phyloP scores from a whole-genome alignment of 1,284 basidiomycete genomes.

The Butyriboletus appendiculatus region DNA sequence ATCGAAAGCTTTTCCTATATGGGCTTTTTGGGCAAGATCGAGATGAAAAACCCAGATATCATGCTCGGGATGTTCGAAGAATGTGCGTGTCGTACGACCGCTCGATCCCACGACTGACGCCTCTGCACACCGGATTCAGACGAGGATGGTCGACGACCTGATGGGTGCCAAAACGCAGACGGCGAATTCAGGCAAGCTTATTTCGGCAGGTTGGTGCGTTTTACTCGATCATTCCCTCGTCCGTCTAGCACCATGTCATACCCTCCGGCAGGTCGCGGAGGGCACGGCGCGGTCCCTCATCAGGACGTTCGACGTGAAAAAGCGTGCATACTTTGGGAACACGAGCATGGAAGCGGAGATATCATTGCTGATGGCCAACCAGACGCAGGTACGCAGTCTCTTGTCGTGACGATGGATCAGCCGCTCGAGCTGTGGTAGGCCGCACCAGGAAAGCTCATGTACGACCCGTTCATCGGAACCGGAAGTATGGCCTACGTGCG shows the following conservation, averaged over 20 bases:
- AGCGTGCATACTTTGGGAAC: conserved; percentile 90
- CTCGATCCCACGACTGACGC: background rate
- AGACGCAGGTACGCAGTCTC: conserved; percentile 65
- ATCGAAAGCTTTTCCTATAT: conserved; percentile 89
- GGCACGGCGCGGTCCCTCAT: conserved; percentile 74
- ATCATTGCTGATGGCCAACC: conserved; percentile 94
- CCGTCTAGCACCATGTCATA: background rate
- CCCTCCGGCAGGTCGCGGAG: conserved; percentile 57
- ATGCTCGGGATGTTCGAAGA: conserved; percentile 88
- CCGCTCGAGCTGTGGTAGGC: conserved; percentile 51
- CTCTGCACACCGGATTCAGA: conserved; percentile 38
- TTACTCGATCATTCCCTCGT: background rate
- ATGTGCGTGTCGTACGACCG: conserved; percentile 54
- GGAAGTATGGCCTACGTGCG: conserved; percentile 92
- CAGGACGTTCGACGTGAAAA: conserved; percentile 83
- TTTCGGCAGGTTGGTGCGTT: conserved; percentile 85
- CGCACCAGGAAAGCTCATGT: conserved; percentile 85
- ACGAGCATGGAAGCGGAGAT: conserved; percentile 99
- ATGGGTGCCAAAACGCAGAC: conserved; percentile 59
- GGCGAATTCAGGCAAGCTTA: conserved; percentile 71
- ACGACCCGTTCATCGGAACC: conserved; percentile 97
- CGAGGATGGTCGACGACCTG: conserved; percentile 45
- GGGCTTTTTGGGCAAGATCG: conserved; percentile 80
- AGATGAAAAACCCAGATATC: conserved; percentile 82
- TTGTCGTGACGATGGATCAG: background rate